phyloP scores from a whole-genome alignment of 352 stramenopile genomes.

The Elongisporangium prolatum region DNA sequence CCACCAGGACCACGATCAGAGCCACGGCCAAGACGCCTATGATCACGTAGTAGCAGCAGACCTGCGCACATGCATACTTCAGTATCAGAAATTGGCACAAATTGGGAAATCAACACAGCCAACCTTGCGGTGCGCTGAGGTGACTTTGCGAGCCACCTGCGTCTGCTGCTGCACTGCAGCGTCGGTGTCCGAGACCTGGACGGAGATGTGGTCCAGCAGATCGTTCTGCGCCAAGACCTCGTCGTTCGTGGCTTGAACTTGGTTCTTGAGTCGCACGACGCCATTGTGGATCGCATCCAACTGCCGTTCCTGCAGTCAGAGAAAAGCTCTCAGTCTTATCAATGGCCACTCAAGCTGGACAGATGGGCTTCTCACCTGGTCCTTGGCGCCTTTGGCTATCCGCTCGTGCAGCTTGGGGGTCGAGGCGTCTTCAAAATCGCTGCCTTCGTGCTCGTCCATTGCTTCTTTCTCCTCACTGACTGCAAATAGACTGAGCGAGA shows the following conservation, averaged over 20 bases:
- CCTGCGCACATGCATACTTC: too few species aligned
- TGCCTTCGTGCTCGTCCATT: slow-evolving; percentile 17
- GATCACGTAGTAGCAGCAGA: slow-evolving; percentile 55
- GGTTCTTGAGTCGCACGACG: slow-evolving; percentile 43
- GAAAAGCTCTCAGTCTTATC: neutral
- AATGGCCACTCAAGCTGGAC: neutral
- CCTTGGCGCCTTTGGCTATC: slow-evolving; percentile 36
- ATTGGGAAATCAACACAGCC: neutral
- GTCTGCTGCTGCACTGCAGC: slow-evolving; percentile 42
- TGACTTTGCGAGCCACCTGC: slow-evolving; percentile 44
- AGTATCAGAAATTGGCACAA: neutral
- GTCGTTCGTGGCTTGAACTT: slow-evolving; percentile 50
- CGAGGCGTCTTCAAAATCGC: slow-evolving; percentile 37
- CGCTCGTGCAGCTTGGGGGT: slow-evolving; percentile 47
- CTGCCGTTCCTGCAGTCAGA: slow-evolving; percentile 49
- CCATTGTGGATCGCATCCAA: slow-evolving; percentile 51
- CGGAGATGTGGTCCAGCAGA: slow-evolving; percentile 50
- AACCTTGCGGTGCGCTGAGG: slow-evolving; percentile 33
- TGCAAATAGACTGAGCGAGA: neutral
- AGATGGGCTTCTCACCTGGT: slow-evolving; percentile 39
- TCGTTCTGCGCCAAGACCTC: slow-evolving; percentile 55
- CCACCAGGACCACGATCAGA: slow-evolving; percentile 48
- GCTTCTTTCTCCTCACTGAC: slow-evolving; percentile 1
- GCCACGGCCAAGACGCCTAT: slow-evolving; percentile 42
- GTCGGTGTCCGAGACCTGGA: slow-evolving; percentile 40